These are phyloP conservation scores for Venustampulla echinocandica DNA, from an alignment of 495 filamentous ascomycete genomes.

Conservation along the genomic window DNA sequence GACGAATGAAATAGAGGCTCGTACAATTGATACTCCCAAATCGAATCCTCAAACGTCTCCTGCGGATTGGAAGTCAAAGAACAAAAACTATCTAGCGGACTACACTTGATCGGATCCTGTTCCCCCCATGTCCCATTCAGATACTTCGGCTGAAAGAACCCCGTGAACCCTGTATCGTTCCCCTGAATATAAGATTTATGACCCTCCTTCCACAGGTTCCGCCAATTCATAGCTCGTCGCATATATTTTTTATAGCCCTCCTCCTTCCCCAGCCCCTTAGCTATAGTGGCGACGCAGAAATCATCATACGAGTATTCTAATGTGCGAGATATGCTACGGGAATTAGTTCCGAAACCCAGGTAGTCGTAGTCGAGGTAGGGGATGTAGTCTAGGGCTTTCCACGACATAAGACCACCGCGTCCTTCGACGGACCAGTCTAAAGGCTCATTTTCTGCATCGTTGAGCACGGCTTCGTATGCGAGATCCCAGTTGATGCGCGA, in stretches of 20 bases:
- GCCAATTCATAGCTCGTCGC: conserved; percentile 54
- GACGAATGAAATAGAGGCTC: conserved; percentile 49
- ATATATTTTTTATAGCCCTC: conserved; percentile 53
- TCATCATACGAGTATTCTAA: conserved; percentile 75
- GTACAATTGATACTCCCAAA: conserved; percentile 63
- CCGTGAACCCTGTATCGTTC: conserved; percentile 51
- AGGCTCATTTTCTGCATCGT: conserved; percentile 43
- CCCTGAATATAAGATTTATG: conserved; percentile 52
- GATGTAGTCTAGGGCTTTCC: conserved; percentile 63
- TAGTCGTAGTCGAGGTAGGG: conserved; percentile 58
- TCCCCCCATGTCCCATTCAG: conserved; percentile 58
- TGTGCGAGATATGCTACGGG: conserved; percentile 59
- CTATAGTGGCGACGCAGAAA: conserved; percentile 60
- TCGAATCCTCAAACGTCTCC: conserved; percentile 62
- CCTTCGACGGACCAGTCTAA: conserved; percentile 62
- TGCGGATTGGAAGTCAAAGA: conserved; percentile 51
- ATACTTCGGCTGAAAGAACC: conserved; percentile 56
- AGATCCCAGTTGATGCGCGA: conserved; percentile 59
- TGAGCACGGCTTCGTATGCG: conserved; percentile 64
- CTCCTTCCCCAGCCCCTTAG: conserved; percentile 41
- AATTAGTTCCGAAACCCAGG: conserved; percentile 57
- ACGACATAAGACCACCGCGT: conserved; percentile 59
- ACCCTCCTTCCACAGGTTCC: conserved; percentile 55
- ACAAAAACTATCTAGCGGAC: conserved; percentile 32
- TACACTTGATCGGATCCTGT: conserved; percentile 61